Evolutionary conservation across 1,284 basidiomycete species (phyloP), one percentile per base, ranked within the genome.

Genomic region (Malassezia obtusa): DNA sequence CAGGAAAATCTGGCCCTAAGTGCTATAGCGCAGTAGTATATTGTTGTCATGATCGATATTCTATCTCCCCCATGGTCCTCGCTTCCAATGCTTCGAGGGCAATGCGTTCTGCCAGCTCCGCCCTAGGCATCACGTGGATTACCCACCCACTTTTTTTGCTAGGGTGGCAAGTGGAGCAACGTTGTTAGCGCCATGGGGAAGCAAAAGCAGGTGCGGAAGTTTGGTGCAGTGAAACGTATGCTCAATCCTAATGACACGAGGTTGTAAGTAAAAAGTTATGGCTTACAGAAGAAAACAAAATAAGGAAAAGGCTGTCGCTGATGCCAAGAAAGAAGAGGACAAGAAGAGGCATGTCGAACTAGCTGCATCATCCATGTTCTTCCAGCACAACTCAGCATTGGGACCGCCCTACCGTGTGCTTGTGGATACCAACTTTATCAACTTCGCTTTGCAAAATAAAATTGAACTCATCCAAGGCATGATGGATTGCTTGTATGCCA

Each of bases 401-500:
- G 91, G 89, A 0, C 94, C 94, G 0, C 94, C 94, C 0, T 99
- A 98, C 74, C 84, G 92, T 24, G 87, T 99, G 10, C 81, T 99
- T 38, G 89, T 99, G 53, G 94, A 99, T 77, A 99, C 94, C 70
- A 99, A 99, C 76, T 99, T 99, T 71, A 96, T 99, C 80, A 98
- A 98, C 75, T 92, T 98, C 75, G 89, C 86, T 62, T 80, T 99
- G 45, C 92, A 98, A 77, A 98, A 98, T 78, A 95, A 96, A 76
- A 80, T 99, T 63, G 94, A 99, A 75, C 81, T 98, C 41, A 81
- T 96, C 19, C 84, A 87, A 68, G 90, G 89, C 14, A 96, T 99
- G 94, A 96, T 98, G 91, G 94, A 98, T 74, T 95, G 91, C 67
- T 78, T 99, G 12, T 96, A 89, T 76, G 94, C 94, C n/a, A 96